Percentiles rank a stretch among this genome's conserved stretches.
phyloP scores from a whole-genome alignment of 2,329 filamentous ascomycete species.

The Rhynchosporium graminicola region DNA sequence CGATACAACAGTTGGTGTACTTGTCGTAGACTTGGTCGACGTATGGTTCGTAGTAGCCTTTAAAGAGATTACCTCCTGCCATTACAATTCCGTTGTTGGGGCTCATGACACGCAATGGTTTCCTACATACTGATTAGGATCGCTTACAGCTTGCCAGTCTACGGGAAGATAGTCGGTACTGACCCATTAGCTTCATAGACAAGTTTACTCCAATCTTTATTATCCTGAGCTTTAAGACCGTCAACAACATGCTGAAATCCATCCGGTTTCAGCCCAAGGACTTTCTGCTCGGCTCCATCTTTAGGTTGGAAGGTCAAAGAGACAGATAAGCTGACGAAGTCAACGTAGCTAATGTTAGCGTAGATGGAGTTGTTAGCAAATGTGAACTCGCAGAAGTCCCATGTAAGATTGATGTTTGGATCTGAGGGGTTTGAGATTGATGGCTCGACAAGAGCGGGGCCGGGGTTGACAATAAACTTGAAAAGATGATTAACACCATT shows the following conservation, averaged over 20 bases:
- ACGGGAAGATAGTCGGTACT: slow-evolving; percentile 61
- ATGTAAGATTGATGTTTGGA: slow-evolving; percentile 60
- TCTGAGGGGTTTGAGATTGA: slow-evolving; percentile 67
- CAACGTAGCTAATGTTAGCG: slow-evolving; percentile 72
- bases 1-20: slow-evolving; percentile 47
- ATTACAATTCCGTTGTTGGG: slow-evolving; percentile 44
- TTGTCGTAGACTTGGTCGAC: slow-evolving; percentile 48
- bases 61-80: slow-evolving; percentile 49
- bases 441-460: slow-evolving; percentile 71
- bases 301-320: slow-evolving; percentile 51
- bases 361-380: slow-evolving; percentile 63
- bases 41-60: slow-evolving; percentile 49
- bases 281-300: slow-evolving; percentile 47
- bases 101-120: slow-evolving; percentile 46
- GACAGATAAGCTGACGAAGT: slow-evolving; percentile 71
- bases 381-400: slow-evolving; percentile 71
- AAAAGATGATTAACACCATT: background rate
- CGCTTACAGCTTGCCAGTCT: slow-evolving; percentile 41
- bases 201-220: slow-evolving; percentile 61
- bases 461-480: slow-evolving; percentile 67
- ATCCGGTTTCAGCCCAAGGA: slow-evolving; percentile 56
- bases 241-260: slow-evolving; percentile 58
- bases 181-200: slow-evolving; percentile 50
- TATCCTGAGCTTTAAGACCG: slow-evolving; percentile 50
- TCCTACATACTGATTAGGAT: slow-evolving; percentile 44